Conservation (phyloP, 345 rosid genomes). For the Citrus reticulata region DNA sequence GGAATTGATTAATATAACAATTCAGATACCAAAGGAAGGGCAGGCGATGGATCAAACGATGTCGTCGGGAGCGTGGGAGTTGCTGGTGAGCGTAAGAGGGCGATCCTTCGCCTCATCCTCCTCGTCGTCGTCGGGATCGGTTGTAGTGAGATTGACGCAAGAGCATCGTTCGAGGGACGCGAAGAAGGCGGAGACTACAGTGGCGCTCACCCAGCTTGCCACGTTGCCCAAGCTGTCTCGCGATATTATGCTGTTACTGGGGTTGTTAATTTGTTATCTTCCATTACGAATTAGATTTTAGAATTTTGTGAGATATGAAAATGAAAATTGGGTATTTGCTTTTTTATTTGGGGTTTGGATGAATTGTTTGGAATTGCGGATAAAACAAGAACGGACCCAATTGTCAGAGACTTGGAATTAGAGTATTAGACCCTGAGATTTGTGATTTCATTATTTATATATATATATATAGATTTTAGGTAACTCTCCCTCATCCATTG, state of each 20-base stretch:
- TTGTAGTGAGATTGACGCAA: slow-evolving; percentile 73
- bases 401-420: background rate
- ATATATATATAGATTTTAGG: no score
- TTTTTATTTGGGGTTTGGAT: background rate
- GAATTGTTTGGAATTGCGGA: no score
- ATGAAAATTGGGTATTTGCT: background rate
- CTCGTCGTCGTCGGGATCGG: slow-evolving; percentile 63
- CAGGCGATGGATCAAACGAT: background rate
- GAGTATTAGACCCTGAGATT: background rate
- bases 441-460: no score
- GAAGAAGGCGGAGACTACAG: slow-evolving; percentile 80
- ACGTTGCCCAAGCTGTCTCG: slow-evolving; percentile 47
- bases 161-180: slow-evolving; percentile 86
- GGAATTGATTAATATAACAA: background rate
- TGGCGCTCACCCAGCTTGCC: slow-evolving; percentile 69
- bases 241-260: slow-evolving; percentile 29
- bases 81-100: slow-evolving; percentile 46
- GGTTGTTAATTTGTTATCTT: background rate
- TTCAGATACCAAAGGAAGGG: background rate
- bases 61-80: slow-evolving; percentile 20
- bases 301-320: background rate
- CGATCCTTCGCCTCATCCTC: slow-evolving; percentile 50
- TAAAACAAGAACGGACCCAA: background rate
- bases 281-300: slow-evolving; percentile 7
- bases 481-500: no score